Base-by-base conservation (phyloP, 176 grass and related monocot genomes). In the Typha latifolia region DNA sequence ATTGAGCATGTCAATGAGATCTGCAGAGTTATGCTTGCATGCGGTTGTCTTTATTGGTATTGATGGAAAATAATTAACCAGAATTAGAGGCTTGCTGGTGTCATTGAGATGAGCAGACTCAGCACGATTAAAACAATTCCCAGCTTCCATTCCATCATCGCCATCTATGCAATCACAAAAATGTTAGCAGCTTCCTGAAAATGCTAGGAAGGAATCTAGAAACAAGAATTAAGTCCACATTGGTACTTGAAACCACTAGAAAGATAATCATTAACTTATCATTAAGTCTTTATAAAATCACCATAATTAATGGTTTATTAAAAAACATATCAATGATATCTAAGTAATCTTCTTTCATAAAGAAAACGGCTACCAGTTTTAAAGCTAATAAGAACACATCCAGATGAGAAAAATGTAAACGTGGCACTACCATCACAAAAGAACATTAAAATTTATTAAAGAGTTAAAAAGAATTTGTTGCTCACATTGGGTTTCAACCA, bases 401-500 rank as follows among this genome's bases (percentile, higher is more conserved):
- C 62, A 63, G 7, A 32, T 32, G 12, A 63, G 62, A 63, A 53
- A 53, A 16, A 53, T 19, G 18, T 66, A 15, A 16, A 47, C 63
- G 2, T 11, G 18, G 32, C 14, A 66, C 16, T 4, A 48, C 19
- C 15, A n/a, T 56, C 52, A 56, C 14, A 19, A 15, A 56, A 48
- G 4, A n/a, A 62, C 10, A 14, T 23, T 13, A 48, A 27, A 2
- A 37, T 20, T 12, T 13, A 48, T 23, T 15, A 19, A 29, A 14
- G 18, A 9, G 18, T 21, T 2, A 10, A 31, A 16, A 12, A 34
- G 12, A 9, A 13, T 34, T 34, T 34, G 20, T 8, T 50, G 24
- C 94, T 90, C 62, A 99, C 94, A 99, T 21, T 92, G 90, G 69
- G 93, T 99, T 70, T 99, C 94, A 52, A 93, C 94, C 94, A 99